phyloP scores from a whole-genome alignment of 1,284 basidiomycete species.

The Sanguinoderma infundibulare region DNA sequence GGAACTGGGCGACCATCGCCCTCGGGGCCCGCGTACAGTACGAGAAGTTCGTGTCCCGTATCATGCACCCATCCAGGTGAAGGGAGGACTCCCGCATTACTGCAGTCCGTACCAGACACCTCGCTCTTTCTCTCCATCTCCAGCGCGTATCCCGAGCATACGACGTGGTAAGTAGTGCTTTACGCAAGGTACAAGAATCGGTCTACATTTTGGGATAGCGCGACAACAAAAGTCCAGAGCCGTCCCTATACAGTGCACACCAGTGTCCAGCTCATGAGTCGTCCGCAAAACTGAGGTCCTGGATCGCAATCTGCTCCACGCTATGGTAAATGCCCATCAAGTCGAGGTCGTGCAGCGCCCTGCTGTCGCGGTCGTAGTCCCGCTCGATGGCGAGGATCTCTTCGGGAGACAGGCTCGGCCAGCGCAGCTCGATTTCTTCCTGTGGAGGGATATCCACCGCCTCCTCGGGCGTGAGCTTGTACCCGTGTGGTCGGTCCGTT shows the following conservation, averaged over 20 bases:
- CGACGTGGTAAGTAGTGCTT: background rate
- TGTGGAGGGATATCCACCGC: slow-evolving; percentile 57
- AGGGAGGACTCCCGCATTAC: background rate
- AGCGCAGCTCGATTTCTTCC: slow-evolving; percentile 66
- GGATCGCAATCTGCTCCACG: slow-evolving; percentile 57
- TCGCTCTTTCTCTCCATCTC: slow-evolving; percentile 1
- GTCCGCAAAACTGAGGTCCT: slow-evolving; percentile 42
- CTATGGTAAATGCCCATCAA: slow-evolving; percentile 64
- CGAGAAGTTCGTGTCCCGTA: slow-evolving; percentile 41
- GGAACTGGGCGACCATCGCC: slow-evolving; percentile 57
- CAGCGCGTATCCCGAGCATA: background rate
- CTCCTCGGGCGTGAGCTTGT: slow-evolving; percentile 56
- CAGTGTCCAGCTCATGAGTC: slow-evolving; percentile 25
- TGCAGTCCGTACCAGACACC: background rate
- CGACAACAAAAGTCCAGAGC: background rate
- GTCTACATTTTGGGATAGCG: slow-evolving; percentile 19
- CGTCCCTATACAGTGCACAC: background rate
- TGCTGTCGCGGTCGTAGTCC: slow-evolving; percentile 66
- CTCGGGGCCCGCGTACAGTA: slow-evolving; percentile 57
- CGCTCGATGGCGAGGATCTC: slow-evolving; percentile 57
- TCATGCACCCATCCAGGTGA: slow-evolving; percentile 25
- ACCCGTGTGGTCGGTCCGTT: slow-evolving; percentile 48
- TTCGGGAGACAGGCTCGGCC: slow-evolving; percentile 70
- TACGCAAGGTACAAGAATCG: slow-evolving; percentile 2
- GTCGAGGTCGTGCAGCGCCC: slow-evolving; percentile 55